These are phyloP conservation scores for Saturnispora besseyi DNA, from an alignment of 805 yeast species.

Conservation along the genomic window DNA sequence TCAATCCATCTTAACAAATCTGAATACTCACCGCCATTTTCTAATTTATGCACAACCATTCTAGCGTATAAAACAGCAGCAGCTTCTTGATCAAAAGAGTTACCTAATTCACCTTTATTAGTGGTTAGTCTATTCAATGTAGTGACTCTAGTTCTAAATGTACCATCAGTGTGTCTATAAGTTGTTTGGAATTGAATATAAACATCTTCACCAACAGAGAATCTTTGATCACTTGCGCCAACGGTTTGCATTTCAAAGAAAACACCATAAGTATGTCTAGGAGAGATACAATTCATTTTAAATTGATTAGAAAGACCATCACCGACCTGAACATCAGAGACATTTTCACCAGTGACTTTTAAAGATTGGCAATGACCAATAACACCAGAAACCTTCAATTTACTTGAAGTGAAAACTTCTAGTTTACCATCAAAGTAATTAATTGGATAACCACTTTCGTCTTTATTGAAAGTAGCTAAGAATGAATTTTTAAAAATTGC, in stretches of 20 bases:
- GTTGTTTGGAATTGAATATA: conserved; percentile 73
- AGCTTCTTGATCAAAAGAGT: conserved; percentile 94
- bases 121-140: conserved; percentile 58
- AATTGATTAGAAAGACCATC: conserved; percentile 87
- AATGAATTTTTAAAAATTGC: conserved; percentile 90
- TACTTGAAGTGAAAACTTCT: conserved; percentile 80
- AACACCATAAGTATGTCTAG: conserved; percentile 80
- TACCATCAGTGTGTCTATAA: conserved; percentile 93
- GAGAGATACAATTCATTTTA: conserved; percentile 77
- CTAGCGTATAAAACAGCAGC: conserved; percentile 93
- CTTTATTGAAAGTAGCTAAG: conserved; percentile 78
- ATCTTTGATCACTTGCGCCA: conserved; percentile 36
- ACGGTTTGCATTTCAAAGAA: conserved; percentile 73
- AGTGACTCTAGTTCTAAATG: conserved; percentile 82
- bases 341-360: conserved; percentile 57
- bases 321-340: conserved; percentile 90
- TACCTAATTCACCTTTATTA: conserved; percentile 39
- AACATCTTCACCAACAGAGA: conserved; percentile 29
- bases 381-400: conserved; percentile 82
- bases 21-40: conserved; percentile 64
- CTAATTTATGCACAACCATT: conserved; percentile 80
- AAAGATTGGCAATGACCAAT: conserved; percentile 87
- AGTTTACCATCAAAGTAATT: conserved; percentile 88
- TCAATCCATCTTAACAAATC: conserved; percentile 94
- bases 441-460: conserved; percentile 74